Evolutionary conservation across 2,329 filamentous ascomycete genomes (phyloP), one percentile per base, ranked within the genome.

Genomic region (Plectosphaerella cucumerina): DNA sequence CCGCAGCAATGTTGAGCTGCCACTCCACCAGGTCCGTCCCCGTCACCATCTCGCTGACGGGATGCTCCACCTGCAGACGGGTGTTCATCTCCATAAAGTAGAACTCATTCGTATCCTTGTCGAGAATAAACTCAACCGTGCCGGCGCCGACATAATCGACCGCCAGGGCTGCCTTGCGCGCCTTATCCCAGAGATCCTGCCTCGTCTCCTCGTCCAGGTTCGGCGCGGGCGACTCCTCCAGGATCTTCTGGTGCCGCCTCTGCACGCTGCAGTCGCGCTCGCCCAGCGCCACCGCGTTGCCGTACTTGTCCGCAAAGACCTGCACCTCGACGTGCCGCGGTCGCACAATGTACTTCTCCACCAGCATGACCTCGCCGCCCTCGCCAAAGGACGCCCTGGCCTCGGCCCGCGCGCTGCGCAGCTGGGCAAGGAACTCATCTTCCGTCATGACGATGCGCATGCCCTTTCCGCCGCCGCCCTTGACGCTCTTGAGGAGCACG

Each of bases 11-110:
- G 74, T 91, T 84, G 63, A 99, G 90, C 70, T 99, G 94, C 94
- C 94, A 99, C 64, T 93, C 86, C 4, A 99, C 94, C 34, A 99
- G 86, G 59, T 86, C 82, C 6, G 83, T 79, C 6, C 83, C 83
- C 2, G 83, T 86, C 46, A 86, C 81, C 76, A 84, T 84, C 66
- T 83, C 81, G 43, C 76, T 97, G 18, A 97, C 94, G 0, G 94
- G 94, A 62, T 99, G 94, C 71, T 99, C 94, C 47, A 99, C 94
- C 69, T 99, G 94, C 18, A 99, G 75, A 48, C 94, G 81, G 0
- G 94, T 97, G 62, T 90, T 87, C 80, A 89, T 88, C 70, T 89
- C 86, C 80, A 89, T 86, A 60, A 89, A 89, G 68, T 83, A 96
- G 67, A 94, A 96, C 42, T 87, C 81, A 45, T 85, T 88, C 6